These are phyloP conservation scores for Cystobasidium sp. DNA, from an alignment of 1,284 basidiomycete genomes.

Conservation along the genomic window DNA sequence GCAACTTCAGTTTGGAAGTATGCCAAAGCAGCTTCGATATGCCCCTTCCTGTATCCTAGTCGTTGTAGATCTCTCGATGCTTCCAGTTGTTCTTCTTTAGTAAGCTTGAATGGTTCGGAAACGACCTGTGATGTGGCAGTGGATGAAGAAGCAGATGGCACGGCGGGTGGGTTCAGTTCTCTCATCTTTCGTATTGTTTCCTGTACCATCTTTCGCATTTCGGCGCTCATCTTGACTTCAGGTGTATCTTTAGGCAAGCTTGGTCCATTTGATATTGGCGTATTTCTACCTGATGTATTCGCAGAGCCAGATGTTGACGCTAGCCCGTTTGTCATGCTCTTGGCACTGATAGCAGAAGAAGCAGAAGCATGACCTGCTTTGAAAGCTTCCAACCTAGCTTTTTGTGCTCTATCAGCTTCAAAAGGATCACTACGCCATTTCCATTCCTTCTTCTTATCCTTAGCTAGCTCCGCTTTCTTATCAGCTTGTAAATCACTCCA, in stretches of 20 bases:
- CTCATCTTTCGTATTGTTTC: constrained; percentile 64
- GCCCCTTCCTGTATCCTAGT: constrained; percentile 59
- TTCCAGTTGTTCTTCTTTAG: constrained; percentile 26
- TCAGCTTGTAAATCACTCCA: constrained; percentile 76
- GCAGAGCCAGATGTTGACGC: constrained; percentile 19
- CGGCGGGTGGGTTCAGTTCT: constrained; percentile 11
- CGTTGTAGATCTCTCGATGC: constrained; percentile 53
- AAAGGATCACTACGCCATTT: constrained; percentile 86
- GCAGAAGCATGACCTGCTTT: constrained; percentile 50
- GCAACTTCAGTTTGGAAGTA: constrained; percentile 40
- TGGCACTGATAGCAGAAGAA: constrained; percentile 45
- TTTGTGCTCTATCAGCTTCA: constrained; percentile 69
- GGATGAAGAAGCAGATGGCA: neutral
- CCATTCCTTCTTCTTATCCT: constrained; percentile 71
- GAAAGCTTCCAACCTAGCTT: constrained; percentile 60
- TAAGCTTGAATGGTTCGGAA: neutral
- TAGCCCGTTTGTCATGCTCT: constrained; percentile 45
- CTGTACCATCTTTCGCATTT: constrained; percentile 79
- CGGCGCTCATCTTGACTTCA: constrained; percentile 82
- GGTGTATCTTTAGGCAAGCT: constrained; percentile 64
- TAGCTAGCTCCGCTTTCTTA: constrained; percentile 65
- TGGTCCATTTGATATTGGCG: constrained; percentile 30
- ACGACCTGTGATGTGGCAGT: constrained; percentile 6
- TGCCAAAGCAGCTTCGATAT: constrained; percentile 55
- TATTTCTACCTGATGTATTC: constrained; percentile 21